Conservation (phyloP, 1,139 yeast genomes). For the Nakaseomyces delphensis region DNA sequence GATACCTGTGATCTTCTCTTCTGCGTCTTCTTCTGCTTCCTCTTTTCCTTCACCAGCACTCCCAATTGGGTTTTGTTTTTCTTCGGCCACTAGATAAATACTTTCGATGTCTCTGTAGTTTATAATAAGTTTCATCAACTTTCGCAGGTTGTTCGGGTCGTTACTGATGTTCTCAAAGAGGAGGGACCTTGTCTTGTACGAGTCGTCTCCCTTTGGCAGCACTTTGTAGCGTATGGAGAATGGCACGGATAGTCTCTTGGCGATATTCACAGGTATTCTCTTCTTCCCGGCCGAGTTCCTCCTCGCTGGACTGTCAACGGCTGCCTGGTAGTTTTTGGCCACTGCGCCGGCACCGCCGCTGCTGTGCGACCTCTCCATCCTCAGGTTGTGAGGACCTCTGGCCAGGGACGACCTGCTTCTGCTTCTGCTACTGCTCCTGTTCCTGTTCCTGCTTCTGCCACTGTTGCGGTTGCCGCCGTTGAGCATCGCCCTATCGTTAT, state of each 20-base stretch:
- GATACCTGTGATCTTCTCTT: conserved; percentile 13
- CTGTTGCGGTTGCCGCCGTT: neutral
- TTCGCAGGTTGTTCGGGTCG: conserved; percentile 19
- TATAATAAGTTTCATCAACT: conserved; percentile 26
- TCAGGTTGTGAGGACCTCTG: conserved; percentile 1
- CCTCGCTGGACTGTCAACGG: conserved; percentile 8
- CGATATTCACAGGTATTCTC: conserved; percentile 20
- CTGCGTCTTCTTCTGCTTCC: conserved; percentile 9
- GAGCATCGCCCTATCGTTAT: too few relatives aligned
- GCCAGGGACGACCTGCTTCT: conserved; percentile 8
- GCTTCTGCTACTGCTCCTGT: neutral
- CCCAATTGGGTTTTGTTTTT: conserved; percentile 8
- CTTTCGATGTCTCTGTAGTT: conserved; percentile 39
- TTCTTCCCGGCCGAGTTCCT: conserved; percentile 11
- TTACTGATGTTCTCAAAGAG: conserved; percentile 26
- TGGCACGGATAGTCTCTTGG: conserved; percentile 10
- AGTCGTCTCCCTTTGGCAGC: conserved; percentile 30
- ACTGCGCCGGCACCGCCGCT: neutral
- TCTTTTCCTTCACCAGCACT: conserved; percentile 20
- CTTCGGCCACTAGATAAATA: conserved; percentile 26
- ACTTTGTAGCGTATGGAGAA: conserved; percentile 21
- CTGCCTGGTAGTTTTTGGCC: too few relatives aligned
- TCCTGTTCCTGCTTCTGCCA: too few relatives aligned
- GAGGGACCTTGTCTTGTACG: conserved; percentile 27
- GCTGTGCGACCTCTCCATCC: conserved; percentile 6